A percentile compares a stretch with the other conserved stretches of the same genome.
Conservation (phyloP, 306 rosid genomes). For the Astragalus membranaceus region DNA sequence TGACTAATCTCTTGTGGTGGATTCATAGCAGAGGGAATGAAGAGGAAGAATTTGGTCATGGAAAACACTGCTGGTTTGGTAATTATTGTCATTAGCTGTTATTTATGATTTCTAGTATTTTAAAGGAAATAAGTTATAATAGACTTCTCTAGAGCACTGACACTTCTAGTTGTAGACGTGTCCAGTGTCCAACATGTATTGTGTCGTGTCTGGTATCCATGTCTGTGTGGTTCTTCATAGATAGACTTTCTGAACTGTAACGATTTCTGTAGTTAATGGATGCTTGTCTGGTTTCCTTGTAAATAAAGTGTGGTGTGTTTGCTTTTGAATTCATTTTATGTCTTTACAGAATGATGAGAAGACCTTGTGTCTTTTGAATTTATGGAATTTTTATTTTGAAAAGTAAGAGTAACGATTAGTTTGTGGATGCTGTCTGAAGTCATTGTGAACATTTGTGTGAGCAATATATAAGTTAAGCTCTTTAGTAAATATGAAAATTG, state of each 20-base stretch:
- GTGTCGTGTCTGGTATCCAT: too few relatives aligned
- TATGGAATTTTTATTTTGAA: not conserved
- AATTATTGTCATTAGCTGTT: constrained; percentile 30
- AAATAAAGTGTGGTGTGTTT: constrained; percentile 7
- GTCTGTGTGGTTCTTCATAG: too few relatives aligned
- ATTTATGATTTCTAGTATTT: constrained; percentile 1
- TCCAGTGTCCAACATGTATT: too few relatives aligned
- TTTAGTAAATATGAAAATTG: not conserved
- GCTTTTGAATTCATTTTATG: not conserved
- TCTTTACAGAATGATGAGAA: not conserved
- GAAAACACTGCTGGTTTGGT: constrained; percentile 32
- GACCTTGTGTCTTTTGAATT: not conserved
- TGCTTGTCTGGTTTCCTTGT: not conserved
- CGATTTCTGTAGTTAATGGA: not conserved
- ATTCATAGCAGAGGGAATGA: constrained; percentile 55
- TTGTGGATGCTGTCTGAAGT: not conserved
- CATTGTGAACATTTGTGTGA: not conserved
- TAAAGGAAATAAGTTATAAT: not conserved
- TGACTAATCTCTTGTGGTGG: constrained; percentile 85
- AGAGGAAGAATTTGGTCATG: constrained; percentile 24
- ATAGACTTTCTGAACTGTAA: not conserved
- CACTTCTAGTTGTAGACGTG: too few relatives aligned
- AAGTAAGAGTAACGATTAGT: not conserved
- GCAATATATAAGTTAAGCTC: not conserved
- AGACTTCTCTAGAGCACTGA: too few relatives aligned